A percentile compares a stretch with the other conserved stretches of the same genome.
Evolutionary conservation across 23 red algal genomes (phyloP).

Genomic region (Gracilaria vermiculophylla): DNA sequence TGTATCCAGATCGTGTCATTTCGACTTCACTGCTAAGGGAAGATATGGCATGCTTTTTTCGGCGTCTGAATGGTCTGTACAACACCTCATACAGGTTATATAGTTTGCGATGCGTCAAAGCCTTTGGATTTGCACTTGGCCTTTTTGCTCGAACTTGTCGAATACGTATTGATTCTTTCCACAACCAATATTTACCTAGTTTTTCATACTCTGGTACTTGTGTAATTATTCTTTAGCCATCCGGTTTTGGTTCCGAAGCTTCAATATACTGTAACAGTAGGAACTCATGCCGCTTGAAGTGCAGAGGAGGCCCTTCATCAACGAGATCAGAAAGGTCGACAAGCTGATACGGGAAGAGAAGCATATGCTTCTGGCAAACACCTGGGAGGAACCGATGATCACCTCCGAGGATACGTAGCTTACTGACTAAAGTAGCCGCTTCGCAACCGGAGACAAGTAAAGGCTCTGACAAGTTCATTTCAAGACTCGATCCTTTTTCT

Average conservation of each 20-base stretch:
- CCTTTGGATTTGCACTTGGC: no score
- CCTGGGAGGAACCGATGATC: not conserved
- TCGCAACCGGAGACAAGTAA: no score
- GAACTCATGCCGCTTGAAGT: not conserved
- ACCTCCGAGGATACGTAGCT: not conserved
- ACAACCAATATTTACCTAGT: no score
- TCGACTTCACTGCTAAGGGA: not conserved
- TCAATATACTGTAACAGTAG: not conserved
- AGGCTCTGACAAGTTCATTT: no score
- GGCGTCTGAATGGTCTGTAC: not conserved
- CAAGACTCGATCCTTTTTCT: no score
- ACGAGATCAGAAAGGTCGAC: not conserved
- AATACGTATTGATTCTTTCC: no score
- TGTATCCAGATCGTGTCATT: not conserved
- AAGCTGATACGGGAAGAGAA: not conserved
- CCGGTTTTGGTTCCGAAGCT: no score
- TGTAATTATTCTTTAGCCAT: no score
- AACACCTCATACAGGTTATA: not conserved
- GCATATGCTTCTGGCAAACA: not conserved
- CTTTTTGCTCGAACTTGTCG: no score
- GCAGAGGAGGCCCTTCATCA: not conserved
- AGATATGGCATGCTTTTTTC: not conserved
- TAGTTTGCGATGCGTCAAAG: not conserved
- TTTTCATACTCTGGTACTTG: no score
- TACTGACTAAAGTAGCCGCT: no score